Evolutionary conservation across 257 asterid genomes (phyloP).

Genomic region (Plantago elongata): DNA sequence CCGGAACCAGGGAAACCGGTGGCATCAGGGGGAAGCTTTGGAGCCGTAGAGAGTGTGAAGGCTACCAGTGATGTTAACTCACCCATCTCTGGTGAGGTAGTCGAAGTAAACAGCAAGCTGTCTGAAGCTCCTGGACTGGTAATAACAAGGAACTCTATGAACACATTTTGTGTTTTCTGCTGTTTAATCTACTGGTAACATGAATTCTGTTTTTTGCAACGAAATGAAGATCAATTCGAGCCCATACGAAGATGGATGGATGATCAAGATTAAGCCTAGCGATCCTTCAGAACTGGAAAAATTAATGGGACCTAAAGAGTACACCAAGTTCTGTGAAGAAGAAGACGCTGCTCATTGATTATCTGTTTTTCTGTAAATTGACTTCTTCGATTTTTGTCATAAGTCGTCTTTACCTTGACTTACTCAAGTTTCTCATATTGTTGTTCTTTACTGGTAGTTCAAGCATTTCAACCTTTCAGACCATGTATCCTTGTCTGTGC

Average conservation of each 20-base stretch:
- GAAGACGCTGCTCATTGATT: conserved; percentile 60
- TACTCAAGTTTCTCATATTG: too few relatives aligned
- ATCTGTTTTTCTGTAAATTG: conserved; percentile 7
- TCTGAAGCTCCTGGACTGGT: conserved; percentile 72
- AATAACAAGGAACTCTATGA: conserved; percentile 10
- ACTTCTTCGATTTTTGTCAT: background rate
- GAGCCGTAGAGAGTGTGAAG: conserved; percentile 89
- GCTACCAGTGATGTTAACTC: conserved; percentile 84
- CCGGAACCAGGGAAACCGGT: conserved; percentile 63
- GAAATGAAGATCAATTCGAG: conserved; percentile 58
- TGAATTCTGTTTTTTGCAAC: background rate
- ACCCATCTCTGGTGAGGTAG: conserved; percentile 83
- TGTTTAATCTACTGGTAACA: background rate
- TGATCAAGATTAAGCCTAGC: conserved; percentile 83
- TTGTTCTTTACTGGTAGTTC: too few relatives aligned
- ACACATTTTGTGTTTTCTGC: too few relatives aligned
- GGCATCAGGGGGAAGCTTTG: conserved; percentile 42
- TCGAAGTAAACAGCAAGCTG: conserved; percentile 71
- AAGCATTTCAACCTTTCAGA: too few relatives aligned
- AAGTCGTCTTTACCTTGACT: background rate
- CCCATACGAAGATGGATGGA: conserved; percentile 94
- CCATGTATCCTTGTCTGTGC: too few relatives aligned
- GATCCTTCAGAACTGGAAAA: conserved; percentile 57
- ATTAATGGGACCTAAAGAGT: conserved; percentile 61
- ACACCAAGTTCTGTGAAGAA: conserved; percentile 82